phyloP scores from a whole-genome alignment of 1,139 yeast genomes.

The Saccharomyces pastorianus region DNA sequence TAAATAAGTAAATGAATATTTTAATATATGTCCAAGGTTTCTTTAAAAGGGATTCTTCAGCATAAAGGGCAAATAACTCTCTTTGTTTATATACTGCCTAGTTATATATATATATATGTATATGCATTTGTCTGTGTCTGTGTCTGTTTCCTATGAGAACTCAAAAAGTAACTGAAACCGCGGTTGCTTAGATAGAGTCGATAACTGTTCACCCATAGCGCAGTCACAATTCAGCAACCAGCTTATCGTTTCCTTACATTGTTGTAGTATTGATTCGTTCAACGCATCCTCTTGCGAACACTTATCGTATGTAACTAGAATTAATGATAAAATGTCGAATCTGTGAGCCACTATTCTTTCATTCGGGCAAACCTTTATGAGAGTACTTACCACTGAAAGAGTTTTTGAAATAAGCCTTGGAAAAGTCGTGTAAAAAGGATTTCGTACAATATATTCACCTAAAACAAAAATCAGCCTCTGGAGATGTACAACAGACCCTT shows the following conservation, averaged over 20 bases:
- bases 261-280: not conserved
- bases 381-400: conserved; percentile 7
- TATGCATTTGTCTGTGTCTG: not conserved
- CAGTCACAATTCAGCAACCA: not conserved
- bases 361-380: conserved; percentile 12
- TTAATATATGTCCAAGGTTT: not conserved
- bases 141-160: not conserved
- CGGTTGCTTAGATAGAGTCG: not conserved
- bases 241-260: not conserved
- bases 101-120: not conserved
- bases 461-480: conserved; percentile 23
- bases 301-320: conserved; percentile 19
- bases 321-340: conserved; percentile 23
- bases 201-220: not conserved
- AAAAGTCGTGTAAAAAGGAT: conserved; percentile 24
- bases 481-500: conserved; percentile 13
- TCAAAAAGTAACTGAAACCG: not conserved
- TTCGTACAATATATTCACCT: conserved; percentile 25
- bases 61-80: not conserved
- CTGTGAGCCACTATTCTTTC: conserved; percentile 21
- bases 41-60: not conserved
- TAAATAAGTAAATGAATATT: not conserved
- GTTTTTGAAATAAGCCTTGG: conserved; percentile 12
- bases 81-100: not conserved
- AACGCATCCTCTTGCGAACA: conserved; percentile 21